Evolutionary conservation across 495 filamentous ascomycete genomes (phyloP).

Genomic region (Rhypophila decipiens): DNA sequence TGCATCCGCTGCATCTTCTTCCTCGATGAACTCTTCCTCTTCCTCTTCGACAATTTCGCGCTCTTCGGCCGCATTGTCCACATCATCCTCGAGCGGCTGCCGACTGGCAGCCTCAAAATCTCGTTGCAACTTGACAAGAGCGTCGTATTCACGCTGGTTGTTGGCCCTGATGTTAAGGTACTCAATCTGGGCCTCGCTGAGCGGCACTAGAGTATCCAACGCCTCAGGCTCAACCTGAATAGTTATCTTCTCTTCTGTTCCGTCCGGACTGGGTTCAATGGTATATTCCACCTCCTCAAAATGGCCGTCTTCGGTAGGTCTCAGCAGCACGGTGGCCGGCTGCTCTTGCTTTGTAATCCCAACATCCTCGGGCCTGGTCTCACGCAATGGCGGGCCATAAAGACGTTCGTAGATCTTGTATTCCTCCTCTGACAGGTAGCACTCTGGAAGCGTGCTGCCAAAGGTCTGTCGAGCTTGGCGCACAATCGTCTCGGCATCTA

Average conservation of each 20-base stretch:
- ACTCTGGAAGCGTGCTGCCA: conserved; percentile 72
- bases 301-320: conserved; percentile 52
- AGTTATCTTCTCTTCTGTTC: neutral
- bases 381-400: conserved; percentile 63
- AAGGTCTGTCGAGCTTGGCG: conserved; percentile 64
- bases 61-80: conserved; percentile 44
- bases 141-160: conserved; percentile 44
- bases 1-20: conserved; percentile 30
- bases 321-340: conserved; percentile 32
- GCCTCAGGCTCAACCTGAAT: conserved; percentile 7
- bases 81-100: conserved; percentile 39
- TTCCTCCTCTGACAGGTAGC: conserved; percentile 62
- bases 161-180: conserved; percentile 41
- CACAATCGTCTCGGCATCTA: conserved; percentile 56
- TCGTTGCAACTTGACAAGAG: conserved; percentile 40
- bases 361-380: conserved; percentile 52
- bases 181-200: conserved; percentile 15
- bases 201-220: neutral
- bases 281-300: conserved; percentile 54
- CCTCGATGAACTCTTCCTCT: conserved; percentile 31
- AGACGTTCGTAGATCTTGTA: conserved; percentile 70
- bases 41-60: conserved; percentile 20
- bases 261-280: conserved; percentile 1
- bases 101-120: conserved; percentile 49
- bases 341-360: conserved; percentile 33